phyloP scores from a whole-genome alignment of 106 monocot species.

The Hemerocallis citrina region DNA sequence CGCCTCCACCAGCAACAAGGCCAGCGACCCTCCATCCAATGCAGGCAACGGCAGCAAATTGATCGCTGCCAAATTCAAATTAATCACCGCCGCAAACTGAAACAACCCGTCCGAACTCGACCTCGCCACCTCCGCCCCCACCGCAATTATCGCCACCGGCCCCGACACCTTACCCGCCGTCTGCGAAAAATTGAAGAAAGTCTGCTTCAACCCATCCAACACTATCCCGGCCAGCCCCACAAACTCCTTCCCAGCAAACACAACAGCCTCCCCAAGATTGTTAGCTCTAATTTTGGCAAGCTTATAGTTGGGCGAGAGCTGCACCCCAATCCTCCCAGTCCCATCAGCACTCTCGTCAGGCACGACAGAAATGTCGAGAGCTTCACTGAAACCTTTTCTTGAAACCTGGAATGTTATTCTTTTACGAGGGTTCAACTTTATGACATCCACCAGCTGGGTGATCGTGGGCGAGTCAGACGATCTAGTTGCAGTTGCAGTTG shows the following conservation, averaged over 20 bases:
- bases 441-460: constrained; percentile 51
- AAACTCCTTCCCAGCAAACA: constrained; percentile 54
- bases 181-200: constrained; percentile 82
- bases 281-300: constrained; percentile 34
- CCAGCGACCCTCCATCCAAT: constrained; percentile 82
- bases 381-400: background rate
- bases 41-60: constrained; percentile 90
- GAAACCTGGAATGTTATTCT: constrained; percentile 29
- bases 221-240: constrained; percentile 32
- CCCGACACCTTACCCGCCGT: constrained; percentile 81
- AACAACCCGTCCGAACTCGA: constrained; percentile 76
- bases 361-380: constrained; percentile 27
- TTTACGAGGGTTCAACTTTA: constrained; percentile 47
- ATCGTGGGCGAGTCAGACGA: constrained; percentile 40
- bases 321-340: constrained; percentile 73
- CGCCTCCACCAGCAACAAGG: constrained; percentile 72
- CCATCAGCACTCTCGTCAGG: constrained; percentile 67
- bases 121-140: constrained; percentile 84
- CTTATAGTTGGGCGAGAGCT: constrained; percentile 70
- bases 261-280: constrained; percentile 37
- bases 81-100: constrained; percentile 86
- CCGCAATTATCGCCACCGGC: constrained; percentile 90
- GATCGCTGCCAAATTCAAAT: constrained; percentile 79
- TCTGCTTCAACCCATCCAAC: constrained; percentile 78
- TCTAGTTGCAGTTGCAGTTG: background rate